Evolutionary conservation across 129 eudicot species (phyloP).

Genomic region (Lactuca saligna): DNA sequence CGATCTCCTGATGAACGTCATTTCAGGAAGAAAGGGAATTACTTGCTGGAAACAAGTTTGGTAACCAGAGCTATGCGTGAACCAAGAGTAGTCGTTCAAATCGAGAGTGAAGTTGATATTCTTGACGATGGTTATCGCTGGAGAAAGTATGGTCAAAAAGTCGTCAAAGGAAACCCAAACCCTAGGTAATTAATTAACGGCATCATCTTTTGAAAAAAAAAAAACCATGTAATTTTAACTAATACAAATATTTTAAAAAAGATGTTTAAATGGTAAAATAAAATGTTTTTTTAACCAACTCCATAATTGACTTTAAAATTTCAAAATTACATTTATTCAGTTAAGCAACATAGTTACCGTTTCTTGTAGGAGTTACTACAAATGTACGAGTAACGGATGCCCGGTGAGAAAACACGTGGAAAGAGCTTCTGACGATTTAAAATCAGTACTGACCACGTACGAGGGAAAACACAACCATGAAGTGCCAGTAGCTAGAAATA

Average conservation of each 20-base stretch:
- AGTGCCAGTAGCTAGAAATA: conserved; percentile 56
- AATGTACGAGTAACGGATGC: conserved; percentile 71
- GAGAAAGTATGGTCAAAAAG: conserved; percentile 87
- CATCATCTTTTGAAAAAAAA: no score
- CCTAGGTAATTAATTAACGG: conserved; percentile 56
- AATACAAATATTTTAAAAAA: no score
- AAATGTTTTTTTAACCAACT: no score
- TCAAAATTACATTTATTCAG: no score
- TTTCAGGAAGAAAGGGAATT: conserved; percentile 61
- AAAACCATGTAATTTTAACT: no score
- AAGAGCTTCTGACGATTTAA: conserved; percentile 60
- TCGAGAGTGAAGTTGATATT: conserved; percentile 63
- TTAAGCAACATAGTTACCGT: not conserved
- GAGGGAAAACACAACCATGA: conserved; percentile 80
- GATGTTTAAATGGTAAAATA: no score
- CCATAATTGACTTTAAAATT: no score
- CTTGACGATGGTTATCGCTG: conserved; percentile 94
- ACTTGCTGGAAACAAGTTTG: conserved; percentile 43
- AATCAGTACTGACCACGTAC: conserved; percentile 66
- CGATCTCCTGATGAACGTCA: not conserved
- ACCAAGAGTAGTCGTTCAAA: conserved; percentile 73
- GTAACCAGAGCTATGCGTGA: conserved; percentile 66
- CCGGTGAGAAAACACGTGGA: conserved; percentile 76
- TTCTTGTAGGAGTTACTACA: conserved; percentile 66
- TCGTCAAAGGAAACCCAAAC: conserved; percentile 86